Evolutionary conservation across 1,284 basidiomycete species (phyloP).

Genomic region (Wallemia ichthyophaga): DNA sequence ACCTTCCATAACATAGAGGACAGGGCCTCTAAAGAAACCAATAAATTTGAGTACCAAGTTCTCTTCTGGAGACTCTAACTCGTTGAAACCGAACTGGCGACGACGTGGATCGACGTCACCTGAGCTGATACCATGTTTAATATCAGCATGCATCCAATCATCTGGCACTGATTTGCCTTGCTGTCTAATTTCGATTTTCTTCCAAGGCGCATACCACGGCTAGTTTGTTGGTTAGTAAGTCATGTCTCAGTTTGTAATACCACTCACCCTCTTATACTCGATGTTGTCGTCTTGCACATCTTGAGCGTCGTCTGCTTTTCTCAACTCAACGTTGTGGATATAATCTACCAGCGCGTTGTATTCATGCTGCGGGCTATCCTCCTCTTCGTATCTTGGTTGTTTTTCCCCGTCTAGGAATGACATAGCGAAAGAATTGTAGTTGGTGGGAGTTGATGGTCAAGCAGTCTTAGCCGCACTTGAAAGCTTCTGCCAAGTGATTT

Average conservation of each 20-base stretch:
- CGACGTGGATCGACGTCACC: slow-evolving; percentile 9
- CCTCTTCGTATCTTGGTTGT: not conserved
- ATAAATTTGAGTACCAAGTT: slow-evolving; percentile 72
- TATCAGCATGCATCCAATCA: not conserved
- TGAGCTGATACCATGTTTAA: not conserved
- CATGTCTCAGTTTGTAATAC: too few species aligned
- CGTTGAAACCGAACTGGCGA: slow-evolving; percentile 20
- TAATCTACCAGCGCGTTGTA: not conserved
- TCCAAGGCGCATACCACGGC: slow-evolving; percentile 19
- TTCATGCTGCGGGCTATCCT: not conserved
- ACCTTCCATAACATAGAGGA: slow-evolving; percentile 98
- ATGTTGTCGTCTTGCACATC: not conserved
- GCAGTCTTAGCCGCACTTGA: not conserved
- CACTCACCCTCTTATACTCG: not conserved
- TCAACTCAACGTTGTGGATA: not conserved
- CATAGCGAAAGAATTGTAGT: not conserved
- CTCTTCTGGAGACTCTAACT: slow-evolving; percentile 61
- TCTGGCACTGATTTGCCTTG: slow-evolving; percentile 11
- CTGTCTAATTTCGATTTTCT: slow-evolving; percentile 13
- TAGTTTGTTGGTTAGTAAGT: too few species aligned
- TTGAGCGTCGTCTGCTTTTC: not conserved
- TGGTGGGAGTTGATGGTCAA: not conserved
- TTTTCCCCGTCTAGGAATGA: not conserved
- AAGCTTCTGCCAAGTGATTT: not conserved
- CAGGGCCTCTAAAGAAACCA: slow-evolving; percentile 93